Evolutionary conservation across 345 rosid species (phyloP).

Genomic region (Citrus maxima): DNA sequence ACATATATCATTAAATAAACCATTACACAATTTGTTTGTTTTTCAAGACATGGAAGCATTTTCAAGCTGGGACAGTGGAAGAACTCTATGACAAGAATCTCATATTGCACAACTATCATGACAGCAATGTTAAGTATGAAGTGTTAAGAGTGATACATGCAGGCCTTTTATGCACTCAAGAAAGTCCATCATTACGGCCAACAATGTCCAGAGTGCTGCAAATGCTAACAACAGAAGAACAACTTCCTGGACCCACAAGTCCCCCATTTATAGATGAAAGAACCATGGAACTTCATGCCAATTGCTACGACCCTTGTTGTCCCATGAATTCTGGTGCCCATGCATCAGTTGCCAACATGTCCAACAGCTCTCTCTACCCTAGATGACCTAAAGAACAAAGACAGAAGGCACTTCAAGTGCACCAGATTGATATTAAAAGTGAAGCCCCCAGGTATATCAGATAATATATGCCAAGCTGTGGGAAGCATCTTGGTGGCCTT

Average conservation of each 20-base stretch:
- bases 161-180: constrained; percentile 85
- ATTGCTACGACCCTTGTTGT: constrained; percentile 27
- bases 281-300: constrained; percentile 72
- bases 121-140: constrained; percentile 49
- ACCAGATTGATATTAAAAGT: background rate
- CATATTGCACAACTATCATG: constrained; percentile 34
- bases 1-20: background rate
- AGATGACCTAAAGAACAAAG: constrained; percentile 42
- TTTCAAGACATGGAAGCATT: constrained; percentile 67
- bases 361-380: constrained; percentile 64
- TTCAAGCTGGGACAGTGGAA: constrained; percentile 61
- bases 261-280: constrained; percentile 87
- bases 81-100: constrained; percentile 73
- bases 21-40: constrained; percentile 4
- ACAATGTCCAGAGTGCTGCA: constrained; percentile 71
- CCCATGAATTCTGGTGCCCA: constrained; percentile 41
- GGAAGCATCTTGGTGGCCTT: background rate
- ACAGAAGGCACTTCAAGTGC: background rate
- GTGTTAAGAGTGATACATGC: constrained; percentile 63
- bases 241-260: constrained; percentile 61
- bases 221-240: constrained; percentile 64
- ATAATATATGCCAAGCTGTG: background rate
- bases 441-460: constrained; percentile 2
- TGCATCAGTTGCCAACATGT: constrained; percentile 57
- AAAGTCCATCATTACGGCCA: constrained; percentile 63